A percentile compares a stretch with the other conserved stretches of the same genome.
Conservation (phyloP, 345 rosid species). For the Brassica carinata region DNA sequence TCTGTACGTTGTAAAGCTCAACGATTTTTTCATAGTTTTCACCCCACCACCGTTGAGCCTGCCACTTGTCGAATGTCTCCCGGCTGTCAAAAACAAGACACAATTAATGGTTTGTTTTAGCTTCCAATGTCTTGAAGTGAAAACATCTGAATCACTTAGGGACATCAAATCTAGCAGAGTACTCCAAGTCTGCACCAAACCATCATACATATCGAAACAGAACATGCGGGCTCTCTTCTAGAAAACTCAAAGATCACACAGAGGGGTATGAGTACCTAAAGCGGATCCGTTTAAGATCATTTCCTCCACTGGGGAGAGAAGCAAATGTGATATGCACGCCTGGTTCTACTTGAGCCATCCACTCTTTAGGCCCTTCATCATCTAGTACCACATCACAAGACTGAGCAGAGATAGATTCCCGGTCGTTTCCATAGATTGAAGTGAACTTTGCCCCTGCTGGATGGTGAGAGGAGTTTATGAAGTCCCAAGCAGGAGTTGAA, state of each 20-base stretch:
- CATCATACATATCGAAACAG: neutral
- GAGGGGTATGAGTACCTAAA: constrained; percentile 58
- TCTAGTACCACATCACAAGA: constrained; percentile 75
- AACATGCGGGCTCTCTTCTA: neutral
- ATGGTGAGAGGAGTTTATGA: constrained; percentile 50
- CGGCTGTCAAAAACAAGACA: constrained; percentile 57
- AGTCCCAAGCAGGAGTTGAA: constrained; percentile 99
- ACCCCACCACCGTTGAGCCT: constrained; percentile 99
- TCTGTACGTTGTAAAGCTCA: constrained; percentile 96
- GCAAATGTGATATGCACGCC: constrained; percentile 97
- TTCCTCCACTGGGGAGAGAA: constrained; percentile 89
- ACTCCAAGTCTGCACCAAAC: neutral
- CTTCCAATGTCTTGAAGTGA: neutral
- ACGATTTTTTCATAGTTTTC: constrained; percentile 92
- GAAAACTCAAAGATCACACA: neutral
- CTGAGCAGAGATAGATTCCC: constrained; percentile 59
- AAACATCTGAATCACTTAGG: neutral
- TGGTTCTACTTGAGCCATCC: constrained; percentile 99
- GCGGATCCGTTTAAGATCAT: constrained; percentile 91
- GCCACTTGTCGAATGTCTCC: constrained; percentile 94
- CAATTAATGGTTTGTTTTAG: constrained; percentile 14
- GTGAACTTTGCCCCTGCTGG: constrained; percentile 55
- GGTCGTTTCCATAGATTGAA: constrained; percentile 48
- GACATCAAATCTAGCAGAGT: neutral
- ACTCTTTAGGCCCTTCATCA: constrained; percentile 84